Evolutionary conservation across 495 filamentous ascomycete genomes (phyloP), one percentile per base, ranked within the genome.

Genomic region (Aspergillus nidulans): DNA sequence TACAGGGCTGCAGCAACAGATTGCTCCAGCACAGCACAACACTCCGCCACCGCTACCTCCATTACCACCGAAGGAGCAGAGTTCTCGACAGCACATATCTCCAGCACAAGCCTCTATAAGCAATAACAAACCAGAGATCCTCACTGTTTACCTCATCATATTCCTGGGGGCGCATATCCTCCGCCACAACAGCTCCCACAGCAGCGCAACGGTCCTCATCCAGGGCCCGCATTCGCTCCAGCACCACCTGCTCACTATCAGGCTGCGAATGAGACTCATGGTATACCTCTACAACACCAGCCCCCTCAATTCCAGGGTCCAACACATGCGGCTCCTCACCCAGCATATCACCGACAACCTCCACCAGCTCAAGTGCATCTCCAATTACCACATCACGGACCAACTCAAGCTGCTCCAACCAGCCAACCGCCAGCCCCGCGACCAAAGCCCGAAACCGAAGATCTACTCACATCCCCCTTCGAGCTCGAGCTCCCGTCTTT

Each of bases 391-490:
- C 25, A 47, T 24, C 53, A 49, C 15, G 13, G 7, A 5, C n/a
- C 36, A 23, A 1, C n/a, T 45, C 49, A 58, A 62, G 26, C 58
- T 49, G 24, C 44, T 13, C 28, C 59, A 48, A 30, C 52, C 49
- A 24, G 59, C 7, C 36, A 64, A 18, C 61, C 56, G 28, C 51
- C 76, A 39, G 61, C 62, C 26, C 64, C 63, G 26, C 69, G 67
- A 19, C 74, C 75, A 15, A 80, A 81, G 55, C 53, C 69, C 6
- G 62, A 73, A 41, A 83, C 87, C 0, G 80, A 83, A 1, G 85
- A 95, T 62, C 79, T 95, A 45, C 86, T 81, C 64, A 88, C 79
- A 58, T 90, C 73, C 54, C 84, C 75, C 52, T 90, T 86, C 56
- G 83, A 85, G 45, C 69, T 83, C 18, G 70, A 86, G 45, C 78